Evolutionary conservation across 306 rosid genomes (phyloP), one percentile per base, ranked within the genome.

Genomic region (Adenanthera pavonina): DNA sequence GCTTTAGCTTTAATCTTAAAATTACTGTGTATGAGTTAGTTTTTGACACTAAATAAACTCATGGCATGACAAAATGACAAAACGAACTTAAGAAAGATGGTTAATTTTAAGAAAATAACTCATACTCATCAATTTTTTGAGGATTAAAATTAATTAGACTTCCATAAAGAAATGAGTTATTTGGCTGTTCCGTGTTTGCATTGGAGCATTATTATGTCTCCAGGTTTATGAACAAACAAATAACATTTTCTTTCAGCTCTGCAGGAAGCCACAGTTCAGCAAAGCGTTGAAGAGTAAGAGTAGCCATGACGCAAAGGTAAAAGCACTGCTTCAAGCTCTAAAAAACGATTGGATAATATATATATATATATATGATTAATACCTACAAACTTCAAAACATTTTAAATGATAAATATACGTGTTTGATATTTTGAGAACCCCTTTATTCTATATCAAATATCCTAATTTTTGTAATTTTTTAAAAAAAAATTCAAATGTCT

Each of bases 221-320:
- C 67, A 3, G 38, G 38, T 60, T 25, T 60, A 60, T 60, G 38
- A 60, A 30, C 3, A 33, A 60, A 30, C 3, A 33, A 30, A 4
- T 60, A 60, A 60, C 40, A 4, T 33, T 7, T 25, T 30, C 11
- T 30, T 60, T 60, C 67, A 11, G 16, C 67, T 60, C 17, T 25
- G 65, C 65, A 59, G 34, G 65, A 20, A 25, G 0, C 65, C 67
- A 30, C 17, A 30, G 41, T 5, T 38, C 2, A 38, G 3, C 41
- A 38, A 38, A 38, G 17, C 17, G 17, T 60, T 60, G 67, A 60
- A 60, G 67, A 60, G 67, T 60, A 60, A 60, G 67, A 60, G 67
- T 60, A 60, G 17, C 67, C 40, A 30, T 25, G 67, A 60, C 30
- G 67, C 67, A 60, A 60, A 60, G 40, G 17, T 8, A 59, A 8